A percentile compares a stretch with the other conserved stretches of the same genome.
These are phyloP conservation scores for Pseudocercospora fuligena DNA, from an alignment of 2,329 filamentous ascomycete genomes.

Conservation along the genomic window DNA sequence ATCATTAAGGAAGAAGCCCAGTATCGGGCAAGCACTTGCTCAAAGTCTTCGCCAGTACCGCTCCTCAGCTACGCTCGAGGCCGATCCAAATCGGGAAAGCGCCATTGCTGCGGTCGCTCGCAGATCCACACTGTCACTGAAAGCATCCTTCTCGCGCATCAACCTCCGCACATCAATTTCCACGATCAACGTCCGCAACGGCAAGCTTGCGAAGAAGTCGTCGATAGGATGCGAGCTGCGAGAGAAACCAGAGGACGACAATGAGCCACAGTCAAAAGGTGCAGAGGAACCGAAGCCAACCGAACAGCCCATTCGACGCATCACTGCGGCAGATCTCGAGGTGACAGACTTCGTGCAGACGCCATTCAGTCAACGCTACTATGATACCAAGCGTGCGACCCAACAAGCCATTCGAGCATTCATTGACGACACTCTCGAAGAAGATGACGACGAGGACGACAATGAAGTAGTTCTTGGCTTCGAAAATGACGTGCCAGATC, in stretches of 20 bases:
- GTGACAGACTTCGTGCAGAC: conserved; percentile 40
- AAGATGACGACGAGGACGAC: conserved; percentile 30
- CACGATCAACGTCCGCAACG: conserved; percentile 19
- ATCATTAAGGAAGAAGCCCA: conserved; percentile 20
- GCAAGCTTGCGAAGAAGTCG: conserved; percentile 11
- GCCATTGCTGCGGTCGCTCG: background rate
- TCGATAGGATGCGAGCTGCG: background rate
- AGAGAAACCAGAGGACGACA: background rate
- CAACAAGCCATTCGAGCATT: conserved; percentile 33
- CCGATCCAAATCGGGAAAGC: background rate
- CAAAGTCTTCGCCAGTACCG: conserved; percentile 19
- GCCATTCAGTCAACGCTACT: conserved; percentile 38
- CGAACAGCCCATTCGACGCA: background rate
- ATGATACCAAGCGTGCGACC: conserved; percentile 35
- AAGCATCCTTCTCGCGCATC: conserved; percentile 16
- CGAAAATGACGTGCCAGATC: conserved; percentile 48
- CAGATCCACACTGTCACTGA: background rate
- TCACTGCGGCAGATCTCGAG: conserved; percentile 24
- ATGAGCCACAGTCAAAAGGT: background rate
- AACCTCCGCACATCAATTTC: conserved; percentile 13
- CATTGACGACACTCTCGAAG: conserved; percentile 33
- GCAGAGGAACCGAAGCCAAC: background rate
- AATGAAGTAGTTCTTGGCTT: conserved; percentile 36
- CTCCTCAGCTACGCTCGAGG: conserved; percentile 5
- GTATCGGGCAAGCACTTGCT: conserved; percentile 16